Percentiles rank a stretch among this genome's conserved stretches.
Evolutionary conservation across 2,329 filamentous ascomycete genomes (phyloP).

Genomic region (Graphilbum sp.): DNA sequence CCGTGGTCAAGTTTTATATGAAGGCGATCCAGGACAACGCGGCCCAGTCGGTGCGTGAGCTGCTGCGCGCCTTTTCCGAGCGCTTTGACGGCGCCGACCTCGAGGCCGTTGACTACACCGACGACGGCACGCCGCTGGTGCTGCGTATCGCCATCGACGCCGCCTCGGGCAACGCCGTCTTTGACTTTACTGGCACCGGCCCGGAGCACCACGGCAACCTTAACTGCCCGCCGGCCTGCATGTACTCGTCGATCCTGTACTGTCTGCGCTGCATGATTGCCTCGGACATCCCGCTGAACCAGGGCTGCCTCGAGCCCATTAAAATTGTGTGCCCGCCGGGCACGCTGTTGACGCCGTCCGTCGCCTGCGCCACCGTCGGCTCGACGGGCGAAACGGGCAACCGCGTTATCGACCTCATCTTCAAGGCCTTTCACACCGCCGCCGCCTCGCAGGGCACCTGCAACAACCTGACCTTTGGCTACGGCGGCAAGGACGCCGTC

Average conservation of each 20-base stretch:
- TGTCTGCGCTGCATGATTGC: conserved; percentile 18
- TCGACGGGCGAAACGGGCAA: conserved; percentile 23
- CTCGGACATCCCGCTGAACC: conserved; percentile 21
- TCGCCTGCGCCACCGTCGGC: conserved; percentile 17
- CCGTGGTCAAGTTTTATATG: conserved; percentile 40
- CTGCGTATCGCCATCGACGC: conserved; percentile 17
- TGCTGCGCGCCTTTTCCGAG: conserved; percentile 50
- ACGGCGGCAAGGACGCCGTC: conserved; percentile 47
- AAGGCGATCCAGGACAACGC: conserved; percentile 60
- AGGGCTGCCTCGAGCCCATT: conserved; percentile 20
- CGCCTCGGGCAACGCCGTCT: conserved; percentile 16
- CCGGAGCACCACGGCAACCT: conserved; percentile 15
- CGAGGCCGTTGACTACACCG: conserved; percentile 21
- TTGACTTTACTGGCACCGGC: conserved; percentile 21
- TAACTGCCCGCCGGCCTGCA: conserved; percentile 3
- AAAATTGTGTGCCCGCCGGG: conserved; percentile 15
- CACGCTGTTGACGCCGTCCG: conserved; percentile 16
- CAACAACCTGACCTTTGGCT: conserved; percentile 76
- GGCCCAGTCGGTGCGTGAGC: conserved; percentile 51
- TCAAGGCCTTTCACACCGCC: conserved; percentile 64
- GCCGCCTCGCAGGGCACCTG: conserved; percentile 67
- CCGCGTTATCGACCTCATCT: conserved; percentile 25
- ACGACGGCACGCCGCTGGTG: conserved; percentile 20
- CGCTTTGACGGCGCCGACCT: conserved; percentile 20
- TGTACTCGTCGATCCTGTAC: conserved; percentile 19